Conservation (phyloP, 441 rosid species). For the Omphalea diandra region DNA sequence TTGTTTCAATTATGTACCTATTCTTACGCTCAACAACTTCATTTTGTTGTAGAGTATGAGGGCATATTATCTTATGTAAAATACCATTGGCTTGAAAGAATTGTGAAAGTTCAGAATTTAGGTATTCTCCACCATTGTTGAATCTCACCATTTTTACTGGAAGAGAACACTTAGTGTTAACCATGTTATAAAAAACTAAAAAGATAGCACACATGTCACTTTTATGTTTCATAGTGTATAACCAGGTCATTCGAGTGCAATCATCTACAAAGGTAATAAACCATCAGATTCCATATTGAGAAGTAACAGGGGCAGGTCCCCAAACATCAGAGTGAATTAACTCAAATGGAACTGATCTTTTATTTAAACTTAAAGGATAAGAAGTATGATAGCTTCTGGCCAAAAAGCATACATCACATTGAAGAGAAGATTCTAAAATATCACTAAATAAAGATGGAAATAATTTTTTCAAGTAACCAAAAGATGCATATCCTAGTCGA, state of each 20-base stretch:
- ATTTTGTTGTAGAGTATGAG: not conserved
- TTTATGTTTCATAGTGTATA: not conserved
- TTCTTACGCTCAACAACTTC: not conserved
- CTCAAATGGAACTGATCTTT: no score
- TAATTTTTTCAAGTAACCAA: not conserved
- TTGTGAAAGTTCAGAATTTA: no score
- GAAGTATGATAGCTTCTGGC: not conserved
- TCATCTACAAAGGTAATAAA: not conserved
- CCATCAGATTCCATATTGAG: not conserved
- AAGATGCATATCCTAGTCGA: not conserved
- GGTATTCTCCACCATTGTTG: no score
- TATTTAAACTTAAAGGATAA: not conserved
- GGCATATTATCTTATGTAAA: not conserved
- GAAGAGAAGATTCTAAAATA: not conserved
- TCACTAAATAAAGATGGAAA: constrained; percentile 1
- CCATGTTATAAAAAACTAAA: not conserved
- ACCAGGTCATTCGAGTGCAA: not conserved
- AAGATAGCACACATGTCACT: not conserved
- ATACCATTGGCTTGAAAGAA: no score
- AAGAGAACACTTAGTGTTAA: not conserved
- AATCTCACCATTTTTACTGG: no score
- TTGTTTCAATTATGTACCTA: not conserved
- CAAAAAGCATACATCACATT: no score
- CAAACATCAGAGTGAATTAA: no score
- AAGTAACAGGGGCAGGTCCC: not conserved